These are phyloP conservation scores for Buxus sempervirens DNA, from an alignment of 164 flowering plant species.

Conservation along the genomic window DNA sequence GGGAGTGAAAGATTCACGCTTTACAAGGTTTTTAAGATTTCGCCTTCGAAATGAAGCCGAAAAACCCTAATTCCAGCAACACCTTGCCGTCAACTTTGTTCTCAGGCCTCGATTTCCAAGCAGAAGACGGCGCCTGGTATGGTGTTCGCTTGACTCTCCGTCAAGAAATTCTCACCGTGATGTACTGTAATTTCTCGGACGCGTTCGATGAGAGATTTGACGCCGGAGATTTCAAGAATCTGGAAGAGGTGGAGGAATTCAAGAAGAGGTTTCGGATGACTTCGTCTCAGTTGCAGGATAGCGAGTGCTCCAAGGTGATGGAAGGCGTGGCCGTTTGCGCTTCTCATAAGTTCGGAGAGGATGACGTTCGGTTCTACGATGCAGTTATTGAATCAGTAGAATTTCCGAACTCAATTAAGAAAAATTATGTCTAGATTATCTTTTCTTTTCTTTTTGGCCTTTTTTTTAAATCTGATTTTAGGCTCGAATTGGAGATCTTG, in stretches of 20 bases:
- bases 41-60: background rate
- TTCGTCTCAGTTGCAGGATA: conserved; percentile 49
- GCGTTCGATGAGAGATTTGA: conserved; percentile 13
- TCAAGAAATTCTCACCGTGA: conserved; percentile 24
- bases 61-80: background rate
- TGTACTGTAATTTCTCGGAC: conserved; percentile 20
- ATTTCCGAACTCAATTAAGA: background rate
- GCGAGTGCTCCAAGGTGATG: conserved; percentile 28
- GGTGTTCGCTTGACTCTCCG: conserved; percentile 17
- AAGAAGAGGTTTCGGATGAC: conserved; percentile 33
- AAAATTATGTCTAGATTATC: background rate
- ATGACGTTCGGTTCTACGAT: conserved; percentile 45
- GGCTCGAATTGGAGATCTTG: too few relatives aligned
- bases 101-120: conserved; percentile 31
- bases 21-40: too few relatives aligned
- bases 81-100: background rate
- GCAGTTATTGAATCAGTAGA: conserved; percentile 41
- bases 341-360: conserved; percentile 5
- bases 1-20: too few relatives aligned
- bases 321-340: conserved; percentile 36
- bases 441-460: background rate
- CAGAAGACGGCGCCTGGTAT: conserved; percentile 59
- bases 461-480: background rate
- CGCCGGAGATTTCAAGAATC: conserved; percentile 21
- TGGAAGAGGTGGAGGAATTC: conserved; percentile 25